Conservation (phyloP, 2,329 filamentous ascomycete genomes). For the Xylariaceae sp. region DNA sequence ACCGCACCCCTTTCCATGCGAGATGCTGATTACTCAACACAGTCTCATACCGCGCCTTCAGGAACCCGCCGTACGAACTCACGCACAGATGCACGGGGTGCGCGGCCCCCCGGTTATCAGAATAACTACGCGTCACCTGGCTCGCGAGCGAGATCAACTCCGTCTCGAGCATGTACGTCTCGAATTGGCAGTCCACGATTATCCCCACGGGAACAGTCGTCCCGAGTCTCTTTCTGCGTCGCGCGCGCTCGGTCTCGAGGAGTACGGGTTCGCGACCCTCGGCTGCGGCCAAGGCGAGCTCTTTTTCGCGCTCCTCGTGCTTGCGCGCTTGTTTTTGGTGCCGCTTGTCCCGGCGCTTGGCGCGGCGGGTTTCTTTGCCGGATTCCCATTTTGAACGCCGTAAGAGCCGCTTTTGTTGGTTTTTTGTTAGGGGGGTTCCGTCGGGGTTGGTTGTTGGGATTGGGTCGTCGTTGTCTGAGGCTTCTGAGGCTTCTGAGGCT, state of each 20-base stretch:
- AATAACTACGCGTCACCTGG: constrained; percentile 84
- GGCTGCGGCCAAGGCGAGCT: constrained; percentile 41
- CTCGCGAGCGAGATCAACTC: constrained; percentile 77
- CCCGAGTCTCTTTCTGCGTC: constrained; percentile 29
- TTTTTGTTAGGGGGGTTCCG: constrained; percentile 63
- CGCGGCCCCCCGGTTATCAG: constrained; percentile 68
- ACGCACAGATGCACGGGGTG: constrained; percentile 70
- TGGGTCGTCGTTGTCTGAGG: constrained; percentile 43
- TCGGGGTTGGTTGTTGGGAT: constrained; percentile 40
- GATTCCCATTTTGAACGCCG: constrained; percentile 72
- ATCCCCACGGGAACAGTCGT: constrained; percentile 67
- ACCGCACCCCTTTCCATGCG: constrained; percentile 73
- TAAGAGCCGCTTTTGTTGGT: constrained; percentile 72
- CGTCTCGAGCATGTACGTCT: constrained; percentile 80
- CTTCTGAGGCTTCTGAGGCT: constrained; percentile 52
- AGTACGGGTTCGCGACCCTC: constrained; percentile 40
- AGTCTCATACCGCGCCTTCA: constrained; percentile 76
- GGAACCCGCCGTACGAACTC: constrained; percentile 68
- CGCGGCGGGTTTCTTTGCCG: constrained; percentile 54
- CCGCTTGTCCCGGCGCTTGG: constrained; percentile 54
- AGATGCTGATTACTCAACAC: constrained; percentile 65
- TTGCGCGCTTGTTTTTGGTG: constrained; percentile 44
- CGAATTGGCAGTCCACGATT: constrained; percentile 87
- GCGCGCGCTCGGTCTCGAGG: constrained; percentile 27
- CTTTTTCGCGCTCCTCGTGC: constrained; percentile 45